Evolutionary conservation across 1,284 basidiomycete genomes (phyloP), one percentile per base, ranked within the genome.

Genomic region (Trametes hirsuta): DNA sequence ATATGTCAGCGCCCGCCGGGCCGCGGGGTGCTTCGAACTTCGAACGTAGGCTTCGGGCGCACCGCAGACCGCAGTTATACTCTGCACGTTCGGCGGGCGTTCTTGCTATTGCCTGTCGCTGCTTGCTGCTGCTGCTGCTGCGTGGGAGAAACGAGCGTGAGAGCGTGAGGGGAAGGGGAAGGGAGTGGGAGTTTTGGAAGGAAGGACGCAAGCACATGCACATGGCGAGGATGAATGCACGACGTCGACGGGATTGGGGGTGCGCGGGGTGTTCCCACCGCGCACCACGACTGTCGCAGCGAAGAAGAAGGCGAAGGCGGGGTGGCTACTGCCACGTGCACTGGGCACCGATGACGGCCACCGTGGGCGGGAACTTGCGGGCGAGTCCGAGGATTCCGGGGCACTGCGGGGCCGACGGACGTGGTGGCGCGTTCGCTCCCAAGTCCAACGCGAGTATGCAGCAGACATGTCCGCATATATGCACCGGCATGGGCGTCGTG

Each of bases 251-350:
- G 1, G 39, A 8, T 42, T 21, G 9, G 14, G 21, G 10, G 24
- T 37, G 25, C 24, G 39, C n/a, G n/a, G n/a, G n/a, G n/a, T n/a
- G 46, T 40, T 57, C 55, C 42, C 55, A 57, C 48, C 35, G 30
- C 34, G 24, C 42, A 46, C 55, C 55, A 51, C 55, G 55, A 40
- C 40, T 6, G 35, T 57, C 55, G 55, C 55, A 51, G 53, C 39
- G 53, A 55, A 55, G 53, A 25, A 3, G 53, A 55, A 42, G 18
- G 18, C 18, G 18, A 18, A 18, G 18, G 18, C 18, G 18, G 18
- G 18, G 1, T 18, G 18, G 18, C 18, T 18, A 18, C 18, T 18
- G 18, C 18, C 18, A n/a, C n/a, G n/a, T n/a, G n/a, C n/a, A 18
- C 18, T 18, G 18, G 18, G 18, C 18, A 18, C 18, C 18, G 18